These are phyloP conservation scores for Telopea speciosissima DNA, from an alignment of 177 flowering plant genomes.

Conservation along the genomic window DNA sequence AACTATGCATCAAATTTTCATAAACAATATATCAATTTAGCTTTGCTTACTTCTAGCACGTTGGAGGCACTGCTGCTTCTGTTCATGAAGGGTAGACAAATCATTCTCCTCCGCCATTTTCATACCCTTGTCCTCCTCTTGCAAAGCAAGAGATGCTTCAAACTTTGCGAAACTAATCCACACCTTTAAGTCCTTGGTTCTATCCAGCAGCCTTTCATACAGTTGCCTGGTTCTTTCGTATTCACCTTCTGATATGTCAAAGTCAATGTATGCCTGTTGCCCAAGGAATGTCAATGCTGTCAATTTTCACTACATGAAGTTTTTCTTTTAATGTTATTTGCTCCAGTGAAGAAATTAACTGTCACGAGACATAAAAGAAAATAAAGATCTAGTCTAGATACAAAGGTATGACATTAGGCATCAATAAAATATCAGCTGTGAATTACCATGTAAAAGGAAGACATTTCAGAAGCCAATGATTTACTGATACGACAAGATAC, in stretches of 20 bases:
- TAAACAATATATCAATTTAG: not conserved
- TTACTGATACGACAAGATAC: too few relatives aligned
- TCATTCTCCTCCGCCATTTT: constrained; percentile 30
- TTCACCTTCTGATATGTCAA: constrained; percentile 76
- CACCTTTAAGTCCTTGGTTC: constrained; percentile 90
- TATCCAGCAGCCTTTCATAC: constrained; percentile 77
- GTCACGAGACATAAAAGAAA: too few relatives aligned
- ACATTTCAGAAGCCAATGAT: too few relatives aligned
- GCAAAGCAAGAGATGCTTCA: constrained; percentile 55
- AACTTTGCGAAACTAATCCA: constrained; percentile 93
- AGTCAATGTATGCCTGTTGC: constrained; percentile 85
- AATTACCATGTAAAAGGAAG: too few relatives aligned
- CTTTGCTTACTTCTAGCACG: constrained; percentile 51
- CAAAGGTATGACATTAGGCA: too few relatives aligned
- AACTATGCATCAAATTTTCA: not conserved
- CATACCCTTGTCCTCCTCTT: constrained; percentile 24
- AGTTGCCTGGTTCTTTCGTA: constrained; percentile 65
- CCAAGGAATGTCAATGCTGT: too few relatives aligned
- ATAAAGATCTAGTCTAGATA: too few relatives aligned
- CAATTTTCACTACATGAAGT: too few relatives aligned
- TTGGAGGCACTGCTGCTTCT: constrained; percentile 39
- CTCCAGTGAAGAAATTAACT: too few relatives aligned
- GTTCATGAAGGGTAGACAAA: constrained; percentile 22
- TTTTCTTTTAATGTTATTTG: too few relatives aligned
- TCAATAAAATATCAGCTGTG: too few relatives aligned